A percentile compares a stretch with the other conserved stretches of the same genome.
phyloP scores from a whole-genome alignment of 345 rosid genomes.

The Gossypium arboreum region DNA sequence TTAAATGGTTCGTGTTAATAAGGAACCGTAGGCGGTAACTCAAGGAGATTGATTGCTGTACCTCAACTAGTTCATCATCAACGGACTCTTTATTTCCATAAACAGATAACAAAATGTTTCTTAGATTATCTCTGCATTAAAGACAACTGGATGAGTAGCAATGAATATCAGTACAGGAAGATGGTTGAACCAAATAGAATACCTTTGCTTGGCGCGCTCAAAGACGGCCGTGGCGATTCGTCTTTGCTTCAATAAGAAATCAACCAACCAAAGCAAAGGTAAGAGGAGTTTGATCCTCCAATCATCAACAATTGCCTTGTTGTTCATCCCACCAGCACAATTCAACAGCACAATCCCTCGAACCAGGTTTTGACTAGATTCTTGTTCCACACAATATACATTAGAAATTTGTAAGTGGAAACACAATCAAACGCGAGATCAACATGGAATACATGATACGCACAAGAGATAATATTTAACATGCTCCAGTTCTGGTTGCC shows the following conservation, averaged over 20 bases:
- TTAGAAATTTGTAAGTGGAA: too few relatives aligned
- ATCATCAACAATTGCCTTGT: conserved; percentile 87
- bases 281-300: conserved; percentile 87
- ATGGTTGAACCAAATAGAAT: background rate
- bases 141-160: background rate
- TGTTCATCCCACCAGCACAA: conserved; percentile 97
- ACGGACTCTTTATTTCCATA: conserved; percentile 76
- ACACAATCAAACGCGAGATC: too few relatives aligned
- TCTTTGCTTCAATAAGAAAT: conserved; percentile 66
- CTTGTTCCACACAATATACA: conserved; percentile 25
- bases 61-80: conserved; percentile 60
- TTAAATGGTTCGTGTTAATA: background rate
- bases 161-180: background rate
- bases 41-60: background rate
- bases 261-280: conserved; percentile 72
- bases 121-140: conserved; percentile 60
- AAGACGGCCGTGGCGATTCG: conserved; percentile 65
- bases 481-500: too few relatives aligned
- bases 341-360: conserved; percentile 79
- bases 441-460: too few relatives aligned
- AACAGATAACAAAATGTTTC: conserved; percentile 54
- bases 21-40: background rate
- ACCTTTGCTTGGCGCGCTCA: conserved; percentile 72
- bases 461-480: too few relatives aligned
- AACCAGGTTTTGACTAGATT: conserved; percentile 42